Evolutionary conservation across 2,329 filamentous ascomycete species (phyloP), one percentile per base, ranked within the genome.

Genomic region (Phialophora tarda): DNA sequence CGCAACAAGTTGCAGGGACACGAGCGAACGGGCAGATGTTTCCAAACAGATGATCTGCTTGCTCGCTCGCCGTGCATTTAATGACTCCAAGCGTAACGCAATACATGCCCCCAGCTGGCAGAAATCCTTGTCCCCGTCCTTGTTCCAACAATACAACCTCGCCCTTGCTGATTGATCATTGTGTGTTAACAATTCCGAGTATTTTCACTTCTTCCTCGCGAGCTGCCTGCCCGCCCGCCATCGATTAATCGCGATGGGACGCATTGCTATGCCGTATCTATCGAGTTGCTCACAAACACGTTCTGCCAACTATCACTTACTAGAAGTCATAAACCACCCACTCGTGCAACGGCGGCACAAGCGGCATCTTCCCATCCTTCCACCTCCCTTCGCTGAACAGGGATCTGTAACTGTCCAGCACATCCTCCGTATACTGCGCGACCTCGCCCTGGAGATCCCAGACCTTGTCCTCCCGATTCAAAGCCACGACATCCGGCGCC

Each of bases 341-440:
- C 74, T 94, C 92, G 68, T 87, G 83, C 77, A 88, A 89, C 0
- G 93, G 93, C 23, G 93, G 91, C 54, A 92, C 80, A 72, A 90
- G 84, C 0, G 93, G 93, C 80, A 97, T 90, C 6, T 88, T 73
- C 0, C 89, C 89, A 41, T 87, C 62, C 50, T 85, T 83, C 76
- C 96, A 97, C 34, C 76, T 78, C 0, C 91, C 91, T 23, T 85
- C 86, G 69, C 86, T 82, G 54, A 84, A 81, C 75, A 93, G 88
- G 53, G 84, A 82, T 65, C 82, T 80, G 79, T 93, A 96, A 54
- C 86, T 84, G 44, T 82, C 82, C 73, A 86, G 86, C 47, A 87
- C 83, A 1, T 81, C 77, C 0, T 83, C 83, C 2, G 86, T 78
- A 74, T 91, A 87, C 8, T 89, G 89, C 69, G 89, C 85, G 26